Conservation (phyloP, 352 stramenopile genomes). For the Pythium rhizo-oryzae region DNA sequence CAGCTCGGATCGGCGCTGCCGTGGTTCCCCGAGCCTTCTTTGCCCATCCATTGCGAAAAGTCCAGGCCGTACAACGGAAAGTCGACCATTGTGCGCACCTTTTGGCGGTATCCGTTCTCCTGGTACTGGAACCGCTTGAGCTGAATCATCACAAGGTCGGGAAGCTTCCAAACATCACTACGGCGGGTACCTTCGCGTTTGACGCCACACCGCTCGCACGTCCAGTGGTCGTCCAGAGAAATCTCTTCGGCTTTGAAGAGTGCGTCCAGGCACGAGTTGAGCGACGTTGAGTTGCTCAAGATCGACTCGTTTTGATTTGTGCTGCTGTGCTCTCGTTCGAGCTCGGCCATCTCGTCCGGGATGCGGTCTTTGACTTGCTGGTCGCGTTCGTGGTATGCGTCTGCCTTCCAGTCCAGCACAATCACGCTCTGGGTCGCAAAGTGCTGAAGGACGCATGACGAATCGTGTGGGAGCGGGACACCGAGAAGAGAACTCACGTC, state of each 20-base stretch:
- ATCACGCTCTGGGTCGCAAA: constrained; percentile 82
- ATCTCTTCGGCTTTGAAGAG: constrained; percentile 75
- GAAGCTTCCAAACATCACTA: constrained; percentile 72
- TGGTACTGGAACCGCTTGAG: constrained; percentile 91
- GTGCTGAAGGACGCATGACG: constrained; percentile 59
- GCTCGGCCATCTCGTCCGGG: constrained; percentile 28
- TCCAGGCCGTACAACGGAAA: constrained; percentile 81
- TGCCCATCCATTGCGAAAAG: constrained; percentile 73
- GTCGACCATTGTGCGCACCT: constrained; percentile 78
- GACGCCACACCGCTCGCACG: constrained; percentile 69
- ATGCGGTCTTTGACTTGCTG: constrained; percentile 36
- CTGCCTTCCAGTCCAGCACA: constrained; percentile 65
- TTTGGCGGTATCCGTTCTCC: constrained; percentile 84
- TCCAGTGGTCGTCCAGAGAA: constrained; percentile 72
- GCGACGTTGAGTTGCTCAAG: constrained; percentile 41
- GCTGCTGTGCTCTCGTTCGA: constrained; percentile 31
- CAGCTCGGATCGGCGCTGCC: constrained; percentile 15
- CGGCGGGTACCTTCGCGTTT: constrained; percentile 55
- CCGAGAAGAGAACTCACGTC: constrained; percentile 48
- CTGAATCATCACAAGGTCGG: constrained; percentile 88
- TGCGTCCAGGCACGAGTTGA: constrained; percentile 71
- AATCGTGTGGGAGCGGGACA: constrained; percentile 45
- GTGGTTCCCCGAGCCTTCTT: constrained; percentile 26
- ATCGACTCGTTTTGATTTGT: constrained; percentile 23
- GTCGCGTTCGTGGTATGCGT: constrained; percentile 29